Evolutionary conservation across 2,329 filamentous ascomycete species (phyloP), one percentile per base, ranked within the genome.

Genomic region (Cladorrhinum sp.): DNA sequence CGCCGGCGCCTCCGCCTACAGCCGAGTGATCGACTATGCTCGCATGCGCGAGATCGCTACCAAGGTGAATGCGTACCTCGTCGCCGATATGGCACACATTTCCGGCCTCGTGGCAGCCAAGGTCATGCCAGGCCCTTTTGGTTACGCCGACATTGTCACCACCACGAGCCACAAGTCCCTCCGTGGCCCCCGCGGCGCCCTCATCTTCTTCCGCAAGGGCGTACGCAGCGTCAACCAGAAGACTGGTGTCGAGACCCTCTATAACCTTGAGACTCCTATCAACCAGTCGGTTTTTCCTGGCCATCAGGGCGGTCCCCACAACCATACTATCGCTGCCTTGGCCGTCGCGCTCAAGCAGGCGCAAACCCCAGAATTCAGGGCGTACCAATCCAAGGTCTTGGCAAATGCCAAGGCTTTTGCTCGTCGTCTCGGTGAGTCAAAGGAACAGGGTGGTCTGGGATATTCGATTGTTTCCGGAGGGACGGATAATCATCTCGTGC

Each of bases 101-200:
- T 98, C 94, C 9, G 95, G 95, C 67, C 81, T 99, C 65, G 87
- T 99, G 56, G 93, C 95, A 49, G 94, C 92, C 68, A 92, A 92
- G 71, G 93, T 96, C 59, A 86, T 97, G 67, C 92, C 92, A 49
- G 89, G 90, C 63, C 95, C 95, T 55, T 99, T 98, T 77, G 84
- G 85, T 66, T 88, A 90, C 75, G 90, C 92, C 66, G 95, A 99
- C 74, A 89, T 99, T 62, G 95, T 99, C 66, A 99, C 95, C 53
- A 99, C 95, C 21, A 99, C 95, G 39, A 97, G 92, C 64, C 95
- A 99, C 84, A 99, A 99, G 82, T 96, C 92, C 62, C 85, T 99
- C 65, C 90, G 95, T 73, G 95, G 95, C 39, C 95, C 95, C 39
- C 88, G 95, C 72, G 95, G 95, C 68, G 95, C 95, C 70, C 91